Percentiles rank a stretch among this genome's conserved stretches.
Evolutionary conservation across 2,329 filamentous ascomycete genomes (phyloP).

Genomic region (Xylaria arbuscula): DNA sequence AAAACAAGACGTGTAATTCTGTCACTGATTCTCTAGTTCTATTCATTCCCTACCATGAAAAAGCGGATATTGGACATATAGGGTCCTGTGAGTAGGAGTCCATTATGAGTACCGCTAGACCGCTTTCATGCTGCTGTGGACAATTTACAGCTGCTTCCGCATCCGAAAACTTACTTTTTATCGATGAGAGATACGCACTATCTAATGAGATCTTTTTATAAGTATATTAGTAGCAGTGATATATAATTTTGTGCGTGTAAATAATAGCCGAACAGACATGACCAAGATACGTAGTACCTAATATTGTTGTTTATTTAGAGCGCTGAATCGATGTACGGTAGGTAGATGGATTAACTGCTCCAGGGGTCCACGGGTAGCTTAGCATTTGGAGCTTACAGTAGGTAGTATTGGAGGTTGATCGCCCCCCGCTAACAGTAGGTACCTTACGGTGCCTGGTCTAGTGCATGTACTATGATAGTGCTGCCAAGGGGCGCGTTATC

Average conservation of each 20-base stretch:
- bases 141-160: too few relatives aligned
- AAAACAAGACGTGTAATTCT: slow-evolving; percentile 1
- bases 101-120: too few relatives aligned
- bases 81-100: too few relatives aligned
- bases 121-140: too few relatives aligned
- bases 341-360: neutral
- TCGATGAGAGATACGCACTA: too few relatives aligned
- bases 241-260: too few relatives aligned
- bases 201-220: too few relatives aligned
- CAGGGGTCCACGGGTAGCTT: neutral
- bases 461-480: neutral
- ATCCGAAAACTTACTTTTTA: too few relatives aligned
- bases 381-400: neutral
- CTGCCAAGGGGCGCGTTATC: slow-evolving; percentile 15
- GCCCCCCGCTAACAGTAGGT: neutral
- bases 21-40: neutral
- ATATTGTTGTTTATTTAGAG: slow-evolving; percentile 13
- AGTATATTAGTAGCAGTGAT: too few relatives aligned
- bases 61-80: neutral
- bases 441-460: too few relatives aligned
- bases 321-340: neutral
- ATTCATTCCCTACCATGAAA: neutral
- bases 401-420: neutral
- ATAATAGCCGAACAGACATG: neutral
- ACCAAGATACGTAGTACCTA: too few relatives aligned